Evolutionary conservation across 1,284 basidiomycete genomes (phyloP).

Genomic region (Sanghuangporus weigelae): DNA sequence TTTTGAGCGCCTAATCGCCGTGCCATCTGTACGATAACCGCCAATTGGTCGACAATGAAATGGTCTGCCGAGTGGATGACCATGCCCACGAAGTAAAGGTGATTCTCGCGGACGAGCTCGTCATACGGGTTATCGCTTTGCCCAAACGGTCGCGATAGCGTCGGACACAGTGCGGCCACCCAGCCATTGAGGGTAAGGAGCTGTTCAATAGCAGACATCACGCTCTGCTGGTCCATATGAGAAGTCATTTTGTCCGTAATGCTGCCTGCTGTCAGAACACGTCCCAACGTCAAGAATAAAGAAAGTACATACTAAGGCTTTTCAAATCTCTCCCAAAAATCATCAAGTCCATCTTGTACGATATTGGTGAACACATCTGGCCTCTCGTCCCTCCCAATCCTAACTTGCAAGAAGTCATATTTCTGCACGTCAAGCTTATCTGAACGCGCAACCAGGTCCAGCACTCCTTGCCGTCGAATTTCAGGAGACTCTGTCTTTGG

Average conservation of each 20-base stretch:
- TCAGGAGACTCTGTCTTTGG: slow-evolving; percentile 36
- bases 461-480: slow-evolving; percentile 75
- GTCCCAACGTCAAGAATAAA: slow-evolving; percentile 17
- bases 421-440: slow-evolving; percentile 86
- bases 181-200: slow-evolving; percentile 92
- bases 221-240: slow-evolving; percentile 83
- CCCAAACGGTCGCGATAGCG: slow-evolving; percentile 84
- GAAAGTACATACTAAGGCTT: slow-evolving; percentile 67
- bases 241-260: slow-evolving; percentile 78
- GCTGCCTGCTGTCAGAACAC: slow-evolving; percentile 32
- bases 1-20: slow-evolving; percentile 82
- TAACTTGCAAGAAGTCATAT: slow-evolving; percentile 80
- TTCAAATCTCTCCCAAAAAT: slow-evolving; percentile 91
- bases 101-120: slow-evolving; percentile 74
- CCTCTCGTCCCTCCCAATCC: slow-evolving; percentile 79
- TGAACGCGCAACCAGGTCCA: slow-evolving; percentile 79
- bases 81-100: slow-evolving; percentile 90
- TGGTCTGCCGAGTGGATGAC: slow-evolving; percentile 95
- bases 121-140: slow-evolving; percentile 87
- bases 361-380: slow-evolving; percentile 75
- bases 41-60: slow-evolving; percentile 93
- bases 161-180: slow-evolving; percentile 96
- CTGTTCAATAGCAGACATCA: slow-evolving; percentile 83
- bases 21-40: slow-evolving; percentile 90
- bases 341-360: slow-evolving; percentile 69